Base-by-base conservation (phyloP, 352 stramenopile species). In the Globisporangium camurandrum region DNA sequence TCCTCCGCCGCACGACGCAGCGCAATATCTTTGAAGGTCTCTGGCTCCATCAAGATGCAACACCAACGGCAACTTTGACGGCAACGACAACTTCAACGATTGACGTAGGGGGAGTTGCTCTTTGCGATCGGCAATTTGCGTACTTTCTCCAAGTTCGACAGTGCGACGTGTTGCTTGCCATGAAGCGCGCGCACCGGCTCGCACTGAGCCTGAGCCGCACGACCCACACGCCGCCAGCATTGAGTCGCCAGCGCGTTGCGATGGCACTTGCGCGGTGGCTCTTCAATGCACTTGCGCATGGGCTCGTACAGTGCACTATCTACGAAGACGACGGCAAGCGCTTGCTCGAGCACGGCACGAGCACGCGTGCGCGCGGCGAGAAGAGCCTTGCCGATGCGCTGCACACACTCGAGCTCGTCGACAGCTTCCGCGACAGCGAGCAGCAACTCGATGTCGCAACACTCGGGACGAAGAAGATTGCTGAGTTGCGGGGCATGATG, bases 111-210 rank as follows among this genome's bases (percentile, higher is more conserved):
- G 69, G 71, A 26, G 41, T 74, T 8, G 30, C 65, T 20, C 49
- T 83, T 10, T 71, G 69, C 16, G 77, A 92, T 39, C 71, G 77
- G 0, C 77, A 91, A 51, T 91, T 91, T 59, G 64, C 75, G 0
- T 88, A 88, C 44, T 92, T 92, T 44, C 55, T 92, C 4, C 80
- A 89, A 54, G 77, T 92, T n/a, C 75, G 80, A 9, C 59, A 61
- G 41, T 87, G 75, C 38, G 77, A 92, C 45, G 72, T 89, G 19
- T 50, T 88, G 30, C 51, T 65, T 10, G 66, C 64, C 0, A 79
- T 92, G 71, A 61, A 82, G 46, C 66, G 77, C 36, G 74, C 77
- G 2, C 80, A 88, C 26, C 45, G 42, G 2, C 72, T 92, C 31
- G 77, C 73, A 28, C 42, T 86, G 19, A 54, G 64, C 4, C 57